phyloP scores from a whole-genome alignment of 139 green algal species.

The Eudorina sp. region DNA sequence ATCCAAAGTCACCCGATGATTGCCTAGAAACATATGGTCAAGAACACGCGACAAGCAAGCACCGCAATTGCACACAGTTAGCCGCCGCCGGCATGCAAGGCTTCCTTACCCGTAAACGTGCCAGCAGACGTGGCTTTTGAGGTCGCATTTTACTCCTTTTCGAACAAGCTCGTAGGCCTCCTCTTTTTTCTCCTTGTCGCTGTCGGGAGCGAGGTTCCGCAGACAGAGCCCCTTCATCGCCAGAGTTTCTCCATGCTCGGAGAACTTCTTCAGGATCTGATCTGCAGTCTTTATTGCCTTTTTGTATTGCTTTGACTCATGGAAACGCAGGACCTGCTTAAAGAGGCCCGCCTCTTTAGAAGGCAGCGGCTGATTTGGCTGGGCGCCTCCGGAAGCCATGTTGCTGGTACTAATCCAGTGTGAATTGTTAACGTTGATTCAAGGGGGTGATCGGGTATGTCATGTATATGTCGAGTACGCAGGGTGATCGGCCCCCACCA shows the following conservation, averaged over 20 bases:
- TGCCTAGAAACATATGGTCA: too few species aligned
- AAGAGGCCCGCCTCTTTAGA: conserved; percentile 41
- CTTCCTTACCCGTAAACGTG: conserved; percentile 95
- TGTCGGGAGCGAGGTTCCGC: conserved; percentile 75
- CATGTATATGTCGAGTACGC: background rate
- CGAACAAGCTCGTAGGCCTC: conserved; percentile 96
- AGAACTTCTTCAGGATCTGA: conserved; percentile 95
- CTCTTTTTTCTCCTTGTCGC: conserved; percentile 76
- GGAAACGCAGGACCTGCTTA: conserved; percentile 83
- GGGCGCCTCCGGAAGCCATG: conserved; percentile 24
- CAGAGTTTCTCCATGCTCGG: conserved; percentile 97
- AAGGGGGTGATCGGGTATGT: background rate
- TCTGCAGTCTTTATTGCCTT: conserved; percentile 97
- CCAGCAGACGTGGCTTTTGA: conserved; percentile 97
- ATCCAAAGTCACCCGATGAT: too few species aligned
- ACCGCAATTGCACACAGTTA: too few species aligned
- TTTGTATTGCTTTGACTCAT: conserved; percentile 99
- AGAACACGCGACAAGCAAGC: too few species aligned
- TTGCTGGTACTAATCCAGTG: background rate
- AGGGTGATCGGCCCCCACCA: too few species aligned
- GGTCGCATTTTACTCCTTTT: conserved; percentile 88
- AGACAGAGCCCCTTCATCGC: conserved; percentile 97
- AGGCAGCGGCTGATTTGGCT: conserved; percentile 20
- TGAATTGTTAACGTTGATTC: background rate
- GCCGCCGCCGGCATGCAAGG: background rate